Evolutionary conservation across 1,284 basidiomycete species (phyloP).

Genomic region (Tremellales sp.): DNA sequence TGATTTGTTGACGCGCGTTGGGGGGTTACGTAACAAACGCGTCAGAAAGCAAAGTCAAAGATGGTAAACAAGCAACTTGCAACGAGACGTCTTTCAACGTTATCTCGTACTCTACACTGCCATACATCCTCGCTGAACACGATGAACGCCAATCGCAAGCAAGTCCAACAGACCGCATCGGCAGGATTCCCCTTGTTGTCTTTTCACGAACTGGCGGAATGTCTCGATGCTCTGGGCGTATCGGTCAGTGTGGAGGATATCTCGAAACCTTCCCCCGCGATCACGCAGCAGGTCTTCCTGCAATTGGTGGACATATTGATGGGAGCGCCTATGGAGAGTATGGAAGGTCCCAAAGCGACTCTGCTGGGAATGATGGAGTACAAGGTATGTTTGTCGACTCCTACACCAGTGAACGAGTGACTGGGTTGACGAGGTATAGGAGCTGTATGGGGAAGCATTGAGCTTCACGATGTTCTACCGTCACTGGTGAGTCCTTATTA

Average conservation of each 20-base stretch:
- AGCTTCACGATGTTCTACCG: slow-evolving; percentile 61
- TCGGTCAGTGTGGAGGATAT: slow-evolving; percentile 65
- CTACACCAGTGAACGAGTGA: neutral
- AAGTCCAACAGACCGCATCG: slow-evolving; percentile 12
- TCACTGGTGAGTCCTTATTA: slow-evolving; percentile 56
- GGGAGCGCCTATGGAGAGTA: slow-evolving; percentile 57
- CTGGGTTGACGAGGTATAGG: slow-evolving; percentile 49
- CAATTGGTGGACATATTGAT: slow-evolving; percentile 66
- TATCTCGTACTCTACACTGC: neutral
- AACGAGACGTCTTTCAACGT: neutral
- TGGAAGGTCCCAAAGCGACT: slow-evolving; percentile 61
- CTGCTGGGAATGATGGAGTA: slow-evolving; percentile 52
- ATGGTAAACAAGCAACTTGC: slow-evolving; percentile 2
- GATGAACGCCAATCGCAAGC: slow-evolving; percentile 24
- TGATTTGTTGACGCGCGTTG: slow-evolving; percentile 1
- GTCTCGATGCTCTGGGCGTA: slow-evolving; percentile 36
- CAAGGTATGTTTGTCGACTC: slow-evolving; percentile 48
- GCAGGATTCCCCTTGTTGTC: slow-evolving; percentile 37
- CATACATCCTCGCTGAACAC: slow-evolving; percentile 1
- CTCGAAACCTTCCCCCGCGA: slow-evolving; percentile 60
- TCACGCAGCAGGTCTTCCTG: slow-evolving; percentile 55
- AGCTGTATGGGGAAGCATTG: slow-evolving; percentile 59
- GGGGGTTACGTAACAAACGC: neutral
- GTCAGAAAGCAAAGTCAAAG: neutral
- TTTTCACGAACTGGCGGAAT: slow-evolving; percentile 29